A percentile compares a stretch with the other conserved stretches of the same genome.
phyloP scores from a whole-genome alignment of 495 filamentous ascomycete genomes.

The Podospora bellae-mahoneyi region DNA sequence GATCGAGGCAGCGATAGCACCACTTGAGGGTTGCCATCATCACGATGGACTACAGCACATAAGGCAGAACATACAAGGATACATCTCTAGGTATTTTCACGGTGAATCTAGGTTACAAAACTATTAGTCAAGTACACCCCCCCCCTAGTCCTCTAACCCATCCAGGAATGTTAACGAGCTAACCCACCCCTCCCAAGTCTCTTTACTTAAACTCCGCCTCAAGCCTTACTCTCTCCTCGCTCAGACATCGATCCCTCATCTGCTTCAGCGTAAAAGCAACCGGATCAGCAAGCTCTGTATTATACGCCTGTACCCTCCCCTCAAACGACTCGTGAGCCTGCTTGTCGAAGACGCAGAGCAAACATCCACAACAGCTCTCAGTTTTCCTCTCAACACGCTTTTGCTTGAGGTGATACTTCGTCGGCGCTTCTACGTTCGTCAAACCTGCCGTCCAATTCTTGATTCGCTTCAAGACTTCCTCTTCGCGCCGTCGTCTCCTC shows the following conservation, averaged over 20 bases:
- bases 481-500: neutral
- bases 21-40: neutral
- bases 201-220: neutral
- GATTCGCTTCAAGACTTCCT: neutral
- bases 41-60: too few species aligned
- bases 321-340: neutral
- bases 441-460: neutral
- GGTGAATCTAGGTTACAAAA: too few species aligned
- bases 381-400: neutral
- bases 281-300: neutral
- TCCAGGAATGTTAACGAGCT: too few species aligned
- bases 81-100: too few species aligned
- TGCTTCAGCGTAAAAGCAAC: slow-evolving; percentile 3
- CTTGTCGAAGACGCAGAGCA: neutral
- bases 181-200: neutral
- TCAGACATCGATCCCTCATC: neutral
- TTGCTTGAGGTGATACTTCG: neutral
- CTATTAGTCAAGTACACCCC: too few species aligned
- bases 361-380: neutral
- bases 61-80: too few species aligned
- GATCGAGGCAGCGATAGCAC: too few species aligned
- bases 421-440: neutral
- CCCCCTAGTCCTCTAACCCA: too few species aligned
- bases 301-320: neutral
- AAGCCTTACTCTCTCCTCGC: neutral